Percentiles rank a stretch among this genome's conserved stretches.
phyloP scores from a whole-genome alignment of 116 monocot genomes.

The Posidonia oceanica region DNA sequence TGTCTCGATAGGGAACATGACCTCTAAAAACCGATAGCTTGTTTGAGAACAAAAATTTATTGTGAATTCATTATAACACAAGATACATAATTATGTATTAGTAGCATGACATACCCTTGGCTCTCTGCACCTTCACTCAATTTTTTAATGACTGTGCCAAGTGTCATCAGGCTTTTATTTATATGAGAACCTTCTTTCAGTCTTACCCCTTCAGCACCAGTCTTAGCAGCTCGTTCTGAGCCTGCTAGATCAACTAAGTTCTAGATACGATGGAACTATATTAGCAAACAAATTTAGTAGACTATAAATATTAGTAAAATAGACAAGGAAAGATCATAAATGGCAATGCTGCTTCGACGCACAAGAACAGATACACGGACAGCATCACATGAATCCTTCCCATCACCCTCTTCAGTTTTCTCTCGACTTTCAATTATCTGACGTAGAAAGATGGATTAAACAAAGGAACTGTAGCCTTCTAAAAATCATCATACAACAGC shows the following conservation, averaged over 20 bases:
- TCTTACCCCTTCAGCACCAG: constrained; percentile 89
- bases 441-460: not conserved
- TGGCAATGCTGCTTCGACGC: constrained; percentile 8
- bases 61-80: not conserved
- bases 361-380: constrained; percentile 96
- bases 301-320: not conserved
- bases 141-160: constrained; percentile 95
- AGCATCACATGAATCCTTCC: constrained; percentile 53
- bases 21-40: constrained; percentile 20
- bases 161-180: constrained; percentile 92
- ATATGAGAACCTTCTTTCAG: constrained; percentile 97
- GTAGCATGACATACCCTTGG: constrained; percentile 55
- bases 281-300: not conserved
- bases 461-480: not conserved
- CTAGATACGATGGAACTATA: constrained; percentile 19
- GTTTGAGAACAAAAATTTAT: not conserved
- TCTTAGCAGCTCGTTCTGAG: constrained; percentile 91
- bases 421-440: constrained; percentile 97
- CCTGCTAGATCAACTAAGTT: constrained; percentile 99
- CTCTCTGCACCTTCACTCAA: constrained; percentile 86
- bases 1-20: constrained; percentile 96
- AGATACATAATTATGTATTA: not conserved
- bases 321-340: not conserved
- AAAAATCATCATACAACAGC: not conserved
- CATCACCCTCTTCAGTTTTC: constrained; percentile 40